Percentiles rank a stretch among this genome's conserved stretches.
Evolutionary conservation across 768 basidiomycete genomes (phyloP).

Genomic region (Russula emetica): DNA sequence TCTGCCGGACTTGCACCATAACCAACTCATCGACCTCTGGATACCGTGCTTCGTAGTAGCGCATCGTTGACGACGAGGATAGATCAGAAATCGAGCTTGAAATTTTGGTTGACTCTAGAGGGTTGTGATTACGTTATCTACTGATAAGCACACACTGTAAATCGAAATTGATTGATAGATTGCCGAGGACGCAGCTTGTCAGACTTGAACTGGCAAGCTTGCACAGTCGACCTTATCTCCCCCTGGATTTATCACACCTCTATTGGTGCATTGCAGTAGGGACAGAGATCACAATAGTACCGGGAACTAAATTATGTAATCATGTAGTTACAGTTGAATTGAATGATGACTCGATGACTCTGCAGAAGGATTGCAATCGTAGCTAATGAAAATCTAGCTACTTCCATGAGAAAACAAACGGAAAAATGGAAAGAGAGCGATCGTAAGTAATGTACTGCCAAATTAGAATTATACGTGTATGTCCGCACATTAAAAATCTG

Average conservation of each 20-base stretch:
- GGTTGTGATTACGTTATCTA: no score
- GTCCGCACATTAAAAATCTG: slow-evolving; percentile 22
- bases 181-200: no score
- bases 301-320: slow-evolving; percentile 9
- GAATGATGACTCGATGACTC: neutral
- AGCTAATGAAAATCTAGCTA: slow-evolving; percentile 14
- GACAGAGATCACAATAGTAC: neutral
- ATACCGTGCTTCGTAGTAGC: slow-evolving; percentile 90
- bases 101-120: neutral
- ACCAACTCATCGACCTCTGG: slow-evolving; percentile 97
- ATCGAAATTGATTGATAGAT: no score
- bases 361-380: slow-evolving; percentile 16
- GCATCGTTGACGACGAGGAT: slow-evolving; percentile 45
- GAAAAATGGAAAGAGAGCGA: neutral
- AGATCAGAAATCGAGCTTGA: no score
- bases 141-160: no score
- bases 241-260: no score
- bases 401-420: neutral
- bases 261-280: no score
- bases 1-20: slow-evolving; percentile 99
- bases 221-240: no score
- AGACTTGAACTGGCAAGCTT: no score
- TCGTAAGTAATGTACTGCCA: slow-evolving; percentile 9
- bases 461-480: neutral
- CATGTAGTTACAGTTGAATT: neutral